phyloP scores from a whole-genome alignment of 2,329 filamentous ascomycete species.

The Clarireedia homoeocarpa region DNA sequence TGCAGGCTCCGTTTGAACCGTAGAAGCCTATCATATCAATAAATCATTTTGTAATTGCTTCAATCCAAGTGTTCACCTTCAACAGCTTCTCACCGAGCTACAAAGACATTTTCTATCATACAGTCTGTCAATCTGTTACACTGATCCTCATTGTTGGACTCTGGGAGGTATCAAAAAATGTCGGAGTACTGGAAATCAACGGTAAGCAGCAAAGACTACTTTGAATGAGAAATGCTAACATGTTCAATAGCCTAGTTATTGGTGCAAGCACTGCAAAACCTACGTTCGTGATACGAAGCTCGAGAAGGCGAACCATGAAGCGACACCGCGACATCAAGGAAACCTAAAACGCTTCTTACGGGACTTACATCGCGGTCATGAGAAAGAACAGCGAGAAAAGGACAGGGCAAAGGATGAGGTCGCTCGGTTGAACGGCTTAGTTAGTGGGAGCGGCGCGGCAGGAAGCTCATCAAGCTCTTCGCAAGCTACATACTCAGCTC shows the following conservation, averaged over 20 bases:
- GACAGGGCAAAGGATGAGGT: conserved; percentile 79
- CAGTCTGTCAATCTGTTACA: too few species aligned
- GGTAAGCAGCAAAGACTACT: conserved; percentile 32
- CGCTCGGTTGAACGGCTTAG: conserved; percentile 73
- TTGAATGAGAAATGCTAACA: conserved; percentile 12
- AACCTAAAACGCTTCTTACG: conserved; percentile 83
- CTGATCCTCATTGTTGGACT: too few species aligned
- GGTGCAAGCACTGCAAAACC: conserved; percentile 93
- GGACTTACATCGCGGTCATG: conserved; percentile 78
- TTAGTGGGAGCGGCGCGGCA: conserved; percentile 36
- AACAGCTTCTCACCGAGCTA: too few species aligned
- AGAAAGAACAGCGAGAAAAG: conserved; percentile 72
- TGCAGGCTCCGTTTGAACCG: neutral
- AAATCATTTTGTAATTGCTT: too few species aligned
- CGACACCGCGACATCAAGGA: conserved; percentile 75
- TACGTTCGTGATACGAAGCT: conserved; percentile 90
- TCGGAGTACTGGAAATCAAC: conserved; percentile 99
- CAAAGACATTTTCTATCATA: too few species aligned
- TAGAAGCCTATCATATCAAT: neutral
- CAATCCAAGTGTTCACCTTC: too few species aligned
- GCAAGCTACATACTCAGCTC: conserved; percentile 23
- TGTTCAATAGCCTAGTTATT: conserved; percentile 66
- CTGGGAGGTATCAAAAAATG: conserved; percentile 46
- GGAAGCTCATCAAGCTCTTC: conserved; percentile 20
- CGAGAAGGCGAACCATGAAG: conserved; percentile 83